A percentile compares a stretch with the other conserved stretches of the same genome.
Evolutionary conservation across 164 flowering plant species (phyloP).

Genomic region (Liquidambar formosana): DNA sequence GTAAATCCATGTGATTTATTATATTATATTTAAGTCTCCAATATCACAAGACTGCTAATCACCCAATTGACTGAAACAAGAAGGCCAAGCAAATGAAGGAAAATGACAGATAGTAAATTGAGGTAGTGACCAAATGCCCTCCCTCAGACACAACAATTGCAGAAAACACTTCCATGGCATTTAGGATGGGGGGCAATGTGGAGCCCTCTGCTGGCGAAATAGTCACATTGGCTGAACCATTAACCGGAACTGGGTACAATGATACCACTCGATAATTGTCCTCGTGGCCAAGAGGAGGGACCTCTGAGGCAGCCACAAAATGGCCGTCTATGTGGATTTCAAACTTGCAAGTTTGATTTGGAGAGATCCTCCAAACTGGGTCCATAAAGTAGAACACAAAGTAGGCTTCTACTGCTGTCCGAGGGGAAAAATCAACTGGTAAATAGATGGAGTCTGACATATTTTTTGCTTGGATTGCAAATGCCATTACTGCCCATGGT

Average conservation of each 20-base stretch:
- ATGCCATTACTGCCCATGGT: neutral
- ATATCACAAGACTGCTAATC: too few species aligned
- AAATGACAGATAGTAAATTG: neutral
- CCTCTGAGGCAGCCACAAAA: too few species aligned
- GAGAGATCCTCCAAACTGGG: neutral
- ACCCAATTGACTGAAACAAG: too few species aligned
- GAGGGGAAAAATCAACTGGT: neutral
- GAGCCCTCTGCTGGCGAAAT: neutral
- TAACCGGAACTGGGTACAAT: neutral
- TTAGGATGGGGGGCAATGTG: conserved; percentile 10
- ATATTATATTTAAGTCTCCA: too few species aligned
- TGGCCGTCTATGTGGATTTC: conserved; percentile 5
- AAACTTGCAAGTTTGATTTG: neutral
- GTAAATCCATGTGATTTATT: too few species aligned
- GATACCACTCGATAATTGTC: too few species aligned
- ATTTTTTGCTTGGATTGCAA: conserved; percentile 5
- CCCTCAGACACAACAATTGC: neutral
- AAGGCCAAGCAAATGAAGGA: neutral
- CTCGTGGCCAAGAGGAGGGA: too few species aligned
- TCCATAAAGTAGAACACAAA: conserved; percentile 11
- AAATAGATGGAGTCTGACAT: neutral
- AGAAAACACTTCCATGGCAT: conserved; percentile 15
- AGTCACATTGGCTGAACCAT: conserved; percentile 5
- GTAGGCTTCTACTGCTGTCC: conserved; percentile 6
- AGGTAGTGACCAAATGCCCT: too few species aligned